phyloP scores from a whole-genome alignment of 1,139 yeast genomes.

The Blastobotrys apis region DNA sequence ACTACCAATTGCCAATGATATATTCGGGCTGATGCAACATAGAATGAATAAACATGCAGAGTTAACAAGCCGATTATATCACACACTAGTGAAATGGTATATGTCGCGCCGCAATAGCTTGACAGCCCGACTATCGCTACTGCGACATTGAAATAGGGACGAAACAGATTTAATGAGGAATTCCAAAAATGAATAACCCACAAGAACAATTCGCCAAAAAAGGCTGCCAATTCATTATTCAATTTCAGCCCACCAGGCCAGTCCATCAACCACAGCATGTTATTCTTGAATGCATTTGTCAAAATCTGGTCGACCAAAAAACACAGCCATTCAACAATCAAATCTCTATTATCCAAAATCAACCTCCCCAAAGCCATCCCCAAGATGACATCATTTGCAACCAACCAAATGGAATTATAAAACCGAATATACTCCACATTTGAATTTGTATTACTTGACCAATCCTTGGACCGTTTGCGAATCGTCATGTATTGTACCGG shows the following conservation, averaged over 20 bases:
- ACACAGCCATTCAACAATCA: conserved; percentile 31
- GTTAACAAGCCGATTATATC: conserved; percentile 64
- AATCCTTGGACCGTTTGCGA: conserved; percentile 34
- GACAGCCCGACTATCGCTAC: conserved; percentile 40
- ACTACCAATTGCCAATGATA: conserved; percentile 71
- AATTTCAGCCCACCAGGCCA: conserved; percentile 95
- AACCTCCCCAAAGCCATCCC: conserved; percentile 61
- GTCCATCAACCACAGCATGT: conserved; percentile 72
- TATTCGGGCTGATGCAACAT: conserved; percentile 71
- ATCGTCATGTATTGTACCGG: conserved; percentile 75
- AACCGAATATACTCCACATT: conserved; percentile 73
- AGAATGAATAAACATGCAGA: conserved; percentile 71
- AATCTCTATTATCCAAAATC: conserved; percentile 44
- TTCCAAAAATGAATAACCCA: conserved; percentile 82
- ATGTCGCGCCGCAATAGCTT: conserved; percentile 56
- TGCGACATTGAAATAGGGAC: conserved; percentile 34
- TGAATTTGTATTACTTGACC: conserved; percentile 36
- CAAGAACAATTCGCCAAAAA: conserved; percentile 77
- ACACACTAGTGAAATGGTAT: conserved; percentile 59
- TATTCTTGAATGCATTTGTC: conserved; percentile 41
- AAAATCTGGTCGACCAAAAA: conserved; percentile 39
- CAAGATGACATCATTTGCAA: conserved; percentile 71
- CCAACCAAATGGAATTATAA: conserved; percentile 85
- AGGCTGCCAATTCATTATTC: conserved; percentile 78
- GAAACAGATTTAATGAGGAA: conserved; percentile 24